Base-by-base conservation (phyloP, 257 asterid species). In the Coffea canephora region DNA sequence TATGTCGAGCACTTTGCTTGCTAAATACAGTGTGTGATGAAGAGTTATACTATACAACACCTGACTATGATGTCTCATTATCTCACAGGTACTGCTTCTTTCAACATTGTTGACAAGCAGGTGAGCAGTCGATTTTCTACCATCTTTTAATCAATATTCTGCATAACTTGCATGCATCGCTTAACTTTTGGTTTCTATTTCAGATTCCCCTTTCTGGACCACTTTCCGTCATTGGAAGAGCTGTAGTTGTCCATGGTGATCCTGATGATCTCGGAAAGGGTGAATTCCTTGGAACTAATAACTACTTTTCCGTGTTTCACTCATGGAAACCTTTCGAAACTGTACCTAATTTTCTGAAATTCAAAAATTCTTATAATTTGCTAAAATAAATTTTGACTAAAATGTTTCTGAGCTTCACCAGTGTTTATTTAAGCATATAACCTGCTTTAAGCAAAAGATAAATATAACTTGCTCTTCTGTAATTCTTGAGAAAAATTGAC, bases 201-300 rank as follows among this genome's bases (percentile, higher is more conserved):
- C 85, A 96, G 99, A 94, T 96, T 80, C 97, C 99, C 39, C 92
- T 96, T 77, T 79, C 88, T 49, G 99, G 99, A 81, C 87, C 91
- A 27, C 73, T 91, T 83, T 92, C 99, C 79, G 83, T 96, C 57
- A 84, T 96, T 83, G 99, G 99, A 87, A 90, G 99, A 81, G 99
- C 99, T 65, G 99, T 96, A n/a, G 99, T 96, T 78, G 97, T 96
- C 74, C 99, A 96, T 88, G 97, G 85, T 65, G 99, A 96, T 83
- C 96, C 97, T 31, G 99, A 96, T 87, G 99, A 95, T 89, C 93
- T 95, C 66, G 99, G 98, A 83, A 92, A 87, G 87, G 99, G 99
- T 93, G 79, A 43, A 94, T 49, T 16, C 69, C 78, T 64, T 73
- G 78, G 61, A 82, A 70, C 18, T 41, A 46, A 5, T 71, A 48